These are phyloP conservation scores for Trypanosoma brucei DNA, from an alignment of 208 protist genomes.

Conservation along the genomic window DNA sequence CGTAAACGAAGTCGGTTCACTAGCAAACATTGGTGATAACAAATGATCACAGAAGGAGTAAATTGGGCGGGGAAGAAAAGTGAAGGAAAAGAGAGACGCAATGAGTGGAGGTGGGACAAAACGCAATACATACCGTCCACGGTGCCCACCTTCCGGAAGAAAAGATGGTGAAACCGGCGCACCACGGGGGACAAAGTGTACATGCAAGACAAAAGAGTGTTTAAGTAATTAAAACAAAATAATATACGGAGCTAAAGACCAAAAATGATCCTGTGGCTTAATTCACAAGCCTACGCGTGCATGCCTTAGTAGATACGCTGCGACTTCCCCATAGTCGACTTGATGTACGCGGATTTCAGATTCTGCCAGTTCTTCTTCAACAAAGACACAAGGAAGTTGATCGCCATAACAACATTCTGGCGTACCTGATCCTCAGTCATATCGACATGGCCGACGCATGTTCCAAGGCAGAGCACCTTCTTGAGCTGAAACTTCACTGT, in stretches of 20 bases:
- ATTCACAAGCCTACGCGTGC: not conserved
- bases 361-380: slow-evolving; percentile 99
- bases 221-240: slow-evolving; percentile 1
- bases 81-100: too few species aligned
- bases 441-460: slow-evolving; percentile 96
- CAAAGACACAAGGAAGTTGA: slow-evolving; percentile 99
- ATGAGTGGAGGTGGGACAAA: too few species aligned
- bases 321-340: slow-evolving; percentile 98
- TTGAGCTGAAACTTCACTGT: slow-evolving; percentile 99
- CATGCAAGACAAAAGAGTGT: too few species aligned
- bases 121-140: too few species aligned
- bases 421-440: slow-evolving; percentile 95
- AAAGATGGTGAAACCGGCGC: not conserved
- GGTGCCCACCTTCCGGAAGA: too few species aligned
- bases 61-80: too few species aligned
- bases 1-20: slow-evolving; percentile 17
- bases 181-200: too few species aligned
- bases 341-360: slow-evolving; percentile 98
- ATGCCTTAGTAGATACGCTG: slow-evolving; percentile 95
- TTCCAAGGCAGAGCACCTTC: slow-evolving; percentile 98
- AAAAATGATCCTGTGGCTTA: slow-evolving; percentile 1
- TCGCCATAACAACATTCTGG: slow-evolving; percentile 94
- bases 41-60: too few species aligned
- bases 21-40: not conserved
- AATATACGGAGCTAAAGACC: slow-evolving; percentile 3